Evolutionary conservation across 2,329 filamentous ascomycete genomes (phyloP), one percentile per base, ranked within the genome.

Genomic region (Alternaria conjuncta): DNA sequence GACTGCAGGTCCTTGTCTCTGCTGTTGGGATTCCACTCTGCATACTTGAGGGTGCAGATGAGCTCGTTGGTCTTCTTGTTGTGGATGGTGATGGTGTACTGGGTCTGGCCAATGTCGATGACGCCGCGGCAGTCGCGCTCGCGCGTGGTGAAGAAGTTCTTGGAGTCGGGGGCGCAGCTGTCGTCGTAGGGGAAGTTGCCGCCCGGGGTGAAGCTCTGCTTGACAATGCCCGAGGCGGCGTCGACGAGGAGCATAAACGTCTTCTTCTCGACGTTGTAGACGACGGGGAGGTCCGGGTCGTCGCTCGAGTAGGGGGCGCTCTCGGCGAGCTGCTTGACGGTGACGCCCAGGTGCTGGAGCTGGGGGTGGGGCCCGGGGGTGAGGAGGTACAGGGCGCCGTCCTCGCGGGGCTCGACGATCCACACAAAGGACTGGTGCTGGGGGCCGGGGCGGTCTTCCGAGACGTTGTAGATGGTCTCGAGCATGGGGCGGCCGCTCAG

Each of bases 11-110:
- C 96, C 67, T 88, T 88, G 79, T 99, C 95, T 64, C 90, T 92
- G 63, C 91, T 96, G 79, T 99, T 99, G 13, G 94, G 92, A 0
- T 89, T 90, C 96, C 96, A 99, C 79, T 99, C 96, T 11, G 93
- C 92, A 76, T 96, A 99, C 69, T 89, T 94, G 70, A 99, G 88
- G 0, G 93, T 97, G 74, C 94, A 97, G 66, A 99, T 91, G 8
- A 89, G 88, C 63, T 90, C 88, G 2, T 91, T 90, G 4, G 88
- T 90, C 70, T 91, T 87, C 47, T 86, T 87, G 64, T 92, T 90
- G 68, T 94, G 91, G 47, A 99, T 96, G 60, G 87, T 89, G 64
- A 99, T 90, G 6, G 88, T 95, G 80, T 99, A 99, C 78, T 97
- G 94, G 43, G 93, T 93, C 55, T 93, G 88, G 26, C 93, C 94